Conservation (phyloP, 768 basidiomycete genomes). For the Boletellus sp. region DNA sequence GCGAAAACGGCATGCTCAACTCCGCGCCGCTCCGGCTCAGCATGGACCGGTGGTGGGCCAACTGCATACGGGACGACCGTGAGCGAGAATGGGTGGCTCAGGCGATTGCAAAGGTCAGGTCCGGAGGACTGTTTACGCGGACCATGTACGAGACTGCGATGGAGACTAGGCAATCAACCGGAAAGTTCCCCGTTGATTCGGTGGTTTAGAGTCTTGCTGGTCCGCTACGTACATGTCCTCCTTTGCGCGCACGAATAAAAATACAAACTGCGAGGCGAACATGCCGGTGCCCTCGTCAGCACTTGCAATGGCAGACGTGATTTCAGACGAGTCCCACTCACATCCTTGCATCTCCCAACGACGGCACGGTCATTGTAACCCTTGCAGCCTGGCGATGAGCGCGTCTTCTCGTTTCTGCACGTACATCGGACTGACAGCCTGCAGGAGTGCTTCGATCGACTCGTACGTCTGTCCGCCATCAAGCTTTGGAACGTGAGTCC, state of each 20-base stretch:
- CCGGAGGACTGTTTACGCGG: conserved; percentile 48
- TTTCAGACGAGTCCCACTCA: conserved; percentile 2
- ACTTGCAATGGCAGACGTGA: not conserved
- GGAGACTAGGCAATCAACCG: conserved; percentile 31
- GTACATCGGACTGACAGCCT: conserved; percentile 53
- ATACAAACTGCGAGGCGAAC: not conserved
- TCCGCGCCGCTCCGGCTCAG: conserved; percentile 47
- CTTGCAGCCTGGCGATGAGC: conserved; percentile 47
- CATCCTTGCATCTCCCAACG: conserved; percentile 7
- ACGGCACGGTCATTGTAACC: conserved; percentile 28
- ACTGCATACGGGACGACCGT: conserved; percentile 60
- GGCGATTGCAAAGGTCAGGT: conserved; percentile 50
- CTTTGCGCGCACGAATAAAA: not conserved
- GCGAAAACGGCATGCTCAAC: conserved; percentile 51
- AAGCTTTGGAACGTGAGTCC: conserved; percentile 18
- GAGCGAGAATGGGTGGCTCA: conserved; percentile 54
- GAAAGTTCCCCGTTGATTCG: conserved; percentile 10
- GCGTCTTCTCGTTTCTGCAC: conserved; percentile 42
- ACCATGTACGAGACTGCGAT: conserved; percentile 53
- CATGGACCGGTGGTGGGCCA: conserved; percentile 79
- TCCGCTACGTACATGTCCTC: too few relatives aligned
- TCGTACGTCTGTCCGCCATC: conserved; percentile 42
- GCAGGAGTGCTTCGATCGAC: conserved; percentile 56
- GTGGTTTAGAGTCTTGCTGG: not conserved
- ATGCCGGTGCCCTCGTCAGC: conserved; percentile 2